Evolutionary conservation across 139 green algal species (phyloP).

Genomic region (Ettlia oleoabundans): DNA sequence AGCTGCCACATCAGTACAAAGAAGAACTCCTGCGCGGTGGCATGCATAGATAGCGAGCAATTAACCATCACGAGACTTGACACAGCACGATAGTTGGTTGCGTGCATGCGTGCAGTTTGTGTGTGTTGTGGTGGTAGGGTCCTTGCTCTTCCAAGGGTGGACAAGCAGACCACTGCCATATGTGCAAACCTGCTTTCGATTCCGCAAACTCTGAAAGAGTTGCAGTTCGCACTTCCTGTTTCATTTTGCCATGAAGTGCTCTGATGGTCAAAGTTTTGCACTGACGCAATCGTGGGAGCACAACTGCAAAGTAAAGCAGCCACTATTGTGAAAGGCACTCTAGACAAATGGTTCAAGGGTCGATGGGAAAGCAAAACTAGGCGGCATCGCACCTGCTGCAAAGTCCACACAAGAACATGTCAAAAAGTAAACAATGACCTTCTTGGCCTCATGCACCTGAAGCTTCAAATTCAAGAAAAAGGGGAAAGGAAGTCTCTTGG

Average conservation of each 20-base stretch:
- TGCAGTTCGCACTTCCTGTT: conserved; percentile 79
- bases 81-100: too few relatives aligned
- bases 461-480: too few relatives aligned
- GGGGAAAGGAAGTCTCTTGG: too few relatives aligned
- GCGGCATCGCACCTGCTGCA: background rate
- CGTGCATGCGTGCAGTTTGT: too few relatives aligned
- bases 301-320: background rate
- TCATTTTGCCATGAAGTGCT: conserved; percentile 91
- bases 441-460: conserved; percentile 62
- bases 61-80: conserved; percentile 55
- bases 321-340: background rate
- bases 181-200: conserved; percentile 41
- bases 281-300: conserved; percentile 37
- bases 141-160: too few relatives aligned
- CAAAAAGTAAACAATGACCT: conserved; percentile 95
- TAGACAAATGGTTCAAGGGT: background rate
- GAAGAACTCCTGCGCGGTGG: conserved; percentile 66
- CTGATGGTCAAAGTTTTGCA: background rate
- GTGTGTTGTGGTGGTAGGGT: too few relatives aligned
- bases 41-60: background rate
- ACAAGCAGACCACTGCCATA: too few relatives aligned
- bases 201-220: conserved; percentile 72
- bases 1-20: conserved; percentile 95
- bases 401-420: conserved; percentile 94
- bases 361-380: background rate